These are phyloP conservation scores for Scorias spongiosa DNA, from an alignment of 2,329 filamentous ascomycete genomes.

Conservation along the genomic window DNA sequence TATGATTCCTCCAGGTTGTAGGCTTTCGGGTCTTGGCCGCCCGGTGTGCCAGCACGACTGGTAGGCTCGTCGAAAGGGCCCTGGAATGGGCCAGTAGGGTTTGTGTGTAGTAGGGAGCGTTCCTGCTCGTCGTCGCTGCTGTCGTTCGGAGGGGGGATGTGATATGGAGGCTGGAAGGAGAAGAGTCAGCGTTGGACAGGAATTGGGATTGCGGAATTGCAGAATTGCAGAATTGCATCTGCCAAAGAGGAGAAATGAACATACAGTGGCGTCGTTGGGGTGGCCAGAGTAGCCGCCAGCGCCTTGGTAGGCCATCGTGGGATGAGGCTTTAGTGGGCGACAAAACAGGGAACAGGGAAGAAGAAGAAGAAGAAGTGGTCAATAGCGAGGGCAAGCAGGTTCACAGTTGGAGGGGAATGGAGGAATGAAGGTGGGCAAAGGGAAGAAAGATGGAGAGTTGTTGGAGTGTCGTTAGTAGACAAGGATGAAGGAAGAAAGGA, in stretches of 20 bases:
- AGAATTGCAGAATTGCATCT: too few relatives aligned
- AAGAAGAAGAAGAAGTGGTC: too few relatives aligned
- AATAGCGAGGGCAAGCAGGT: too few relatives aligned
- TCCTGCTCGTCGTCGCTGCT: slow-evolving; percentile 32
- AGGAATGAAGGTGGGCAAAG: too few relatives aligned
- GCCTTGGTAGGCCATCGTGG: slow-evolving; percentile 21
- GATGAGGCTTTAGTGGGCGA: slow-evolving; percentile 1
- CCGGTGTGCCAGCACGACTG: slow-evolving; percentile 20
- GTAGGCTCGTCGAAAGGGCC: slow-evolving; percentile 33
- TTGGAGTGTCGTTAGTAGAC: too few relatives aligned
- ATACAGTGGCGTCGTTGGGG: slow-evolving; percentile 6
- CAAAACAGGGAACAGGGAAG: slow-evolving; percentile 11
- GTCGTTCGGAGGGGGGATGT: slow-evolving; percentile 15
- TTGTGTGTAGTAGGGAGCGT: slow-evolving; percentile 33
- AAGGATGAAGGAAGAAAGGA: too few relatives aligned
- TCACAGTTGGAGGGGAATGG: too few relatives aligned
- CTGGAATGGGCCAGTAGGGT: slow-evolving; percentile 29
- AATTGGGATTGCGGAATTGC: too few relatives aligned
- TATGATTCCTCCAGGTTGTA: slow-evolving; percentile 38
- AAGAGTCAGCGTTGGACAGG: too few relatives aligned
- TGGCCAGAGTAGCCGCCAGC: slow-evolving; percentile 16
- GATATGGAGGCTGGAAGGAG: slow-evolving; percentile 10
- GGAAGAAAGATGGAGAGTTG: too few relatives aligned
- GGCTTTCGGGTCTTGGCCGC: slow-evolving; percentile 25
- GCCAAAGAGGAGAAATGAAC: background rate